phyloP scores from a whole-genome alignment of 1,284 basidiomycete species.

The Peniophora sp. region DNA sequence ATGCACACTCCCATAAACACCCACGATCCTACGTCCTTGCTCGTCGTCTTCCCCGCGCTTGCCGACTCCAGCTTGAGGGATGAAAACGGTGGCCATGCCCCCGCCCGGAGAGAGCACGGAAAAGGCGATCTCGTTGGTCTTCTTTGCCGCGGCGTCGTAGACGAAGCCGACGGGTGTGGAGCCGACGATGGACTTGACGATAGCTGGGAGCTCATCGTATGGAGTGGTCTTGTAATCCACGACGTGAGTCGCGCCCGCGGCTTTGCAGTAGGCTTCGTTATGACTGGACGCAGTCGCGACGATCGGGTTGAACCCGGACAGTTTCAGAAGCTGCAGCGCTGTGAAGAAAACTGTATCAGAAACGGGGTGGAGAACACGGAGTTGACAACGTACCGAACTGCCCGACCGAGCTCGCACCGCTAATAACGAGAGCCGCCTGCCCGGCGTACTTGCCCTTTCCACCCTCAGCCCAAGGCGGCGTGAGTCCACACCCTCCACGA shows the following conservation, averaged over 20 bases:
- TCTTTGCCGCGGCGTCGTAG: slow-evolving; percentile 24
- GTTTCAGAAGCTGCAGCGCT: slow-evolving; percentile 36
- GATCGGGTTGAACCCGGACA: slow-evolving; percentile 42
- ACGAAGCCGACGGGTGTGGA: slow-evolving; percentile 13
- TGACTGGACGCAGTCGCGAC: slow-evolving; percentile 37
- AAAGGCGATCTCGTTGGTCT: slow-evolving; percentile 16
- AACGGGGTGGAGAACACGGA: no score
- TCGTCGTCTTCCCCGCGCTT: slow-evolving; percentile 12
- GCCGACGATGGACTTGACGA: slow-evolving; percentile 9
- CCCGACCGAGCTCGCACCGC: slow-evolving; percentile 27
- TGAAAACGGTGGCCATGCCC: slow-evolving; percentile 1
- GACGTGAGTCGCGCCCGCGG: slow-evolving; percentile 40
- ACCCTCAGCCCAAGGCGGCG: slow-evolving; percentile 16
- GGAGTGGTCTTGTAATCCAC: slow-evolving; percentile 25
- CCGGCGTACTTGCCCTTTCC: slow-evolving; percentile 16
- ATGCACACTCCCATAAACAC: slow-evolving; percentile 20
- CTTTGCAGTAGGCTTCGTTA: slow-evolving; percentile 33
- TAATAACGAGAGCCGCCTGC: slow-evolving; percentile 24
- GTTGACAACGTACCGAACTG: slow-evolving; percentile 24
- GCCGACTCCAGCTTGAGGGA: slow-evolving; percentile 11
- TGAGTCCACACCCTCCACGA: slow-evolving; percentile 7
- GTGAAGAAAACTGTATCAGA: no score
- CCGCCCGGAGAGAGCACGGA: slow-evolving; percentile 15
- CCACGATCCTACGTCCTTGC: slow-evolving; percentile 14
- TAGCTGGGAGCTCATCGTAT: slow-evolving; percentile 10